Evolutionary conservation across 225 moss, liverwort and hornwort species (phyloP).

Genomic region (Physcomitrellopsis africana): DNA sequence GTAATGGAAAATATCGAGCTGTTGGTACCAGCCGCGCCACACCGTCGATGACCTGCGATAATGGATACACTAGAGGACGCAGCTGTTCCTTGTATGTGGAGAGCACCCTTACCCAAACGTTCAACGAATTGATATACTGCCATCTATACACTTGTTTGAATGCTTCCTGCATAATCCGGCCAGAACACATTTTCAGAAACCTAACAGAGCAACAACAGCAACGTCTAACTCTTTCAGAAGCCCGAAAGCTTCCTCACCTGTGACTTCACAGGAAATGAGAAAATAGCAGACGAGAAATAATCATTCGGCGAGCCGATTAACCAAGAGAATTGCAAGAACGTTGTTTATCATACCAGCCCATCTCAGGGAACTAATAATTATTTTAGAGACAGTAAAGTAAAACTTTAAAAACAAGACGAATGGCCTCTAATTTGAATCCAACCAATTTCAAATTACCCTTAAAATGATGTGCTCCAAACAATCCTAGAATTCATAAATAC

Average conservation of each 20-base stretch:
- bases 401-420: neutral
- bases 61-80: constrained; percentile 82
- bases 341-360: neutral
- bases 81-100: constrained; percentile 75
- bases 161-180: constrained; percentile 63
- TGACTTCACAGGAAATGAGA: constrained; percentile 1
- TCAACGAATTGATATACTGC: constrained; percentile 93
- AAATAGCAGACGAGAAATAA: neutral
- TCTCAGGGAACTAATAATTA: constrained; percentile 2
- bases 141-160: constrained; percentile 94
- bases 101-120: constrained; percentile 85
- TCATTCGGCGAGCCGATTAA: constrained; percentile 6
- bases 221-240: neutral
- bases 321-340: neutral
- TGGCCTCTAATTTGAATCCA: neutral
- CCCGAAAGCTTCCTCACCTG: constrained; percentile 8
- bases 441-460: neutral
- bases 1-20: constrained; percentile 81
- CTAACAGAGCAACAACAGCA: neutral
- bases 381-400: neutral
- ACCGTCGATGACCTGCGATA: constrained; percentile 87
- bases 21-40: constrained; percentile 85
- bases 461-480: neutral
- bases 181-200: constrained; percentile 21
- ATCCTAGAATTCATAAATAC: neutral